Base-by-base conservation (phyloP, 352 stramenopile species). In the Salisapilia sapeloensis region DNA sequence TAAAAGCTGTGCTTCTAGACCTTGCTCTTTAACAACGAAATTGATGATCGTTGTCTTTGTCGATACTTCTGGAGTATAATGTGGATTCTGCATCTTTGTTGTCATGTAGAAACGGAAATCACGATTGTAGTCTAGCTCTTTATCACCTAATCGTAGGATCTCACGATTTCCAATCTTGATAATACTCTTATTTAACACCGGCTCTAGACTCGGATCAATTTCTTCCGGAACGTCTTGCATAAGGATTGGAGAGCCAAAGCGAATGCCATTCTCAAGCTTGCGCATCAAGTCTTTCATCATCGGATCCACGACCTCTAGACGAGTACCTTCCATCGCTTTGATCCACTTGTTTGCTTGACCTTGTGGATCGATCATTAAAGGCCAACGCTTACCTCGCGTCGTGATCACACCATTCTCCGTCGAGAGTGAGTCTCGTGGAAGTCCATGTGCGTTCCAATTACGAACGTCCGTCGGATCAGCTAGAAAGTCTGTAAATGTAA, bases 301-400 rank as follows among this genome's bases (percentile, higher is more conserved):
- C 9, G 94, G 81, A 26, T 97, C 90, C 4, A 96, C 78, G 3
- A 97, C 74, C 28, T 92, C 74, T 3, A 97, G 60, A 0, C 59
- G 58, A 5, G 33, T 56, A 4, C 79, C 82, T 44, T 97, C 78
- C 70, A 97, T 92, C 2, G 86, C 84, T 41, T 93, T 93, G 42
- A 97, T 95, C 92, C 92, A 97, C 39, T 95, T 95, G 47, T 97
- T 98, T 6, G 84, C 92, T 38, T 97, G 92, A 0, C 79, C 84
- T 44, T 96, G 85, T 12, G 92, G 92, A 29, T 97, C 92, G 33
- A 97, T 96, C 90, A 97, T 97, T 6, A 97, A 65, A n/a, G 91
- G 91, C 91, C 91, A 97, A 1, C 91, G 60, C 32, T 87, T 90
- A 9, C 86, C 81, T 22, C 82, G 61, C 2, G 84, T 97, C 14